These are phyloP conservation scores for Epicoccum sorghinum DNA, from an alignment of 2,329 filamentous ascomycete species.

Conservation along the genomic window DNA sequence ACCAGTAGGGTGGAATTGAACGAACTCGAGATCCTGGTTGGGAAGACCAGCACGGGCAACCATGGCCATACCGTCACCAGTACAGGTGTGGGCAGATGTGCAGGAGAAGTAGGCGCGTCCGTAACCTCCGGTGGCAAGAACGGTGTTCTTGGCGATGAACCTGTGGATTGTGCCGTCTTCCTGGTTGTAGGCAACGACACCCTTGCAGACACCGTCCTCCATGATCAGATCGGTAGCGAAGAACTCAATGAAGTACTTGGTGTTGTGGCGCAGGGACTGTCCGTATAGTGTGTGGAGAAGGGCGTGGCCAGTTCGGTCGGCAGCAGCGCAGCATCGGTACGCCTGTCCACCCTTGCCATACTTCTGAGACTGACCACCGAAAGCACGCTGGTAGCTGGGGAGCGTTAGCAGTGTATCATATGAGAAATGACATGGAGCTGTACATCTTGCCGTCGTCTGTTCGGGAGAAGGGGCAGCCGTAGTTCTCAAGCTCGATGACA, in stretches of 20 bases:
- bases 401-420: conserved; percentile 12
- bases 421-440: conserved; percentile 18
- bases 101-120: conserved; percentile 98
- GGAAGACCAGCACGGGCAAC: conserved; percentile 95
- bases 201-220: conserved; percentile 95
- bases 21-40: conserved; percentile 99
- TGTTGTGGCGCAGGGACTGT: conserved; percentile 95
- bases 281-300: conserved; percentile 98
- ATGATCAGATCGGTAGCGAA: conserved; percentile 97
- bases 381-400: conserved; percentile 89
- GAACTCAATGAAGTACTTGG: conserved; percentile 99
- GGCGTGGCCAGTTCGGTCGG: conserved; percentile 95
- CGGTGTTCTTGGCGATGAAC: conserved; percentile 95
- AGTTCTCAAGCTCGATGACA: conserved; percentile 95
- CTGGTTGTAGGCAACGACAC: conserved; percentile 97
- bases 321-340: conserved; percentile 95
- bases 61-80: conserved; percentile 99
- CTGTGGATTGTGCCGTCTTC: conserved; percentile 97
- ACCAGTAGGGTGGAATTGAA: conserved; percentile 98
- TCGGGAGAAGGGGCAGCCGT: conserved; percentile 95
- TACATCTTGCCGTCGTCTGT: conserved; percentile 95
- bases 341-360: conserved; percentile 97
- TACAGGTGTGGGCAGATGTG: conserved; percentile 97
- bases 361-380: conserved; percentile 95
- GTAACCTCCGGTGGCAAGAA: conserved; percentile 95